A percentile compares a stretch with the other conserved stretches of the same genome.
These are phyloP conservation scores for Mortierella antarctica DNA, from an alignment of 192 early-diverging fungal genomes.

Conservation along the genomic window DNA sequence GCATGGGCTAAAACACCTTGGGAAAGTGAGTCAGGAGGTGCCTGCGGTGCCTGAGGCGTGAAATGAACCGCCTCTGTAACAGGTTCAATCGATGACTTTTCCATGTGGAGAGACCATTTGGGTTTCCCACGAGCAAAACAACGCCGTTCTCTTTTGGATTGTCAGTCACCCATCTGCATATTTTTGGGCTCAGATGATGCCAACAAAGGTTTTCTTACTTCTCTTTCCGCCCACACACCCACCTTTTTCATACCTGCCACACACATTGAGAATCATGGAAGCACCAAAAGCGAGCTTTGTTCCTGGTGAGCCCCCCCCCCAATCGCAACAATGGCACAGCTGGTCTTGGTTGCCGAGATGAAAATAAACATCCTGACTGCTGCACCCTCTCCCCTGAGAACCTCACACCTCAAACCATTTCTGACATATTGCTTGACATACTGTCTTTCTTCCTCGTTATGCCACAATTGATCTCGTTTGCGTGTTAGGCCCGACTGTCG, in stretches of 20 bases:
- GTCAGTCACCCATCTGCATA: too few species aligned
- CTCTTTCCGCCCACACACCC: not conserved
- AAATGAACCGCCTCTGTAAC: too few species aligned
- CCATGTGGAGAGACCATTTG: too few species aligned
- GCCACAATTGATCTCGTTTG: too few species aligned
- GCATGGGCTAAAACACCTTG: not conserved
- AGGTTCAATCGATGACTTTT: too few species aligned
- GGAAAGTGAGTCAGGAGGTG: not conserved
- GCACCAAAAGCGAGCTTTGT: conserved; percentile 30
- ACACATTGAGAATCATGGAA: not conserved
- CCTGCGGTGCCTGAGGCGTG: too few species aligned
- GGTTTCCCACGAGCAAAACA: too few species aligned
- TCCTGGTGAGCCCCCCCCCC: conserved; percentile 14
- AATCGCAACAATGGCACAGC: not conserved
- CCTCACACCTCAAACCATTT: not conserved
- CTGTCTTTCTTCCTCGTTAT: not conserved
- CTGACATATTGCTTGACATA: not conserved
- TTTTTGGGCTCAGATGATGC: too few species aligned
- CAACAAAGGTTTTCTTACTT: not conserved
- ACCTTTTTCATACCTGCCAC: too few species aligned
- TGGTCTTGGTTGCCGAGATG: not conserved
- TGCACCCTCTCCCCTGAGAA: not conserved
- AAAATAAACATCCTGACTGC: not conserved
- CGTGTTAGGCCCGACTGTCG: conserved; percentile 31
- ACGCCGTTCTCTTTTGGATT: too few species aligned